A percentile compares a stretch with the other conserved stretches of the same genome.
Conservation (phyloP, 208 protist genomes). For the Leishmania lainsoni region DNA sequence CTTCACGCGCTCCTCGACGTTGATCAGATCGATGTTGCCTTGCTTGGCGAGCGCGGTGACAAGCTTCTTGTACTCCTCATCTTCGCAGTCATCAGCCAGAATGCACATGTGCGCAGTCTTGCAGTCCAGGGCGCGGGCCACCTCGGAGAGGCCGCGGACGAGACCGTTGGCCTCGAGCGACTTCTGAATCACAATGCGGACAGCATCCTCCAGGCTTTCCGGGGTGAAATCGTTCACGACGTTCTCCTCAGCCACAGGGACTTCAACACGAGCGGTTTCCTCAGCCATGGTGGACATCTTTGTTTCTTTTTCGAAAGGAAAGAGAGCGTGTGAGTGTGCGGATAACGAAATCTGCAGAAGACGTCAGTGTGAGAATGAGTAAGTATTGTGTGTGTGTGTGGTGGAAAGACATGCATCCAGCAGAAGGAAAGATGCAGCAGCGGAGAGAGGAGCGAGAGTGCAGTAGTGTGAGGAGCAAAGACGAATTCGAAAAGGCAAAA, state of each 20-base stretch:
- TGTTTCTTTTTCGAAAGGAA: conserved; percentile 20
- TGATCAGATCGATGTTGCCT: conserved; percentile 88
- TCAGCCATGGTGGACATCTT: conserved; percentile 74
- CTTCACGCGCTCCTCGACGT: conserved; percentile 84
- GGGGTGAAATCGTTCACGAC: conserved; percentile 66
- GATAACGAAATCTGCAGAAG: conserved; percentile 33
- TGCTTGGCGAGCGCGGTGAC: conserved; percentile 83
- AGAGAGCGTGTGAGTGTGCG: conserved; percentile 19
- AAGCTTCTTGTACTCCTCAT: conserved; percentile 93
- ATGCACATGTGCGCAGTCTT: conserved; percentile 86
- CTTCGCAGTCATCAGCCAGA: conserved; percentile 91
- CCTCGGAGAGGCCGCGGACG: conserved; percentile 86
- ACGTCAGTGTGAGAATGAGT: neutral
- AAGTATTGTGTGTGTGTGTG: neutral
- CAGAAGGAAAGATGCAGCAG: neutral
- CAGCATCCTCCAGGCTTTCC: conserved; percentile 80
- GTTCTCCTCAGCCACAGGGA: conserved; percentile 58
- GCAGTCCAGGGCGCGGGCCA: conserved; percentile 85
- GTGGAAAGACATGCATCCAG: neutral
- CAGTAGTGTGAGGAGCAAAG: neutral
- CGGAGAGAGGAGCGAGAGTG: neutral
- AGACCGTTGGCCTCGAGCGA: conserved; percentile 88
- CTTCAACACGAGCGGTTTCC: conserved; percentile 73
- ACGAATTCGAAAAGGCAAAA: neutral
- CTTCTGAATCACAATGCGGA: conserved; percentile 89